Conservation (phyloP, 257 asterid species). For the Lycium ferocissimum region DNA sequence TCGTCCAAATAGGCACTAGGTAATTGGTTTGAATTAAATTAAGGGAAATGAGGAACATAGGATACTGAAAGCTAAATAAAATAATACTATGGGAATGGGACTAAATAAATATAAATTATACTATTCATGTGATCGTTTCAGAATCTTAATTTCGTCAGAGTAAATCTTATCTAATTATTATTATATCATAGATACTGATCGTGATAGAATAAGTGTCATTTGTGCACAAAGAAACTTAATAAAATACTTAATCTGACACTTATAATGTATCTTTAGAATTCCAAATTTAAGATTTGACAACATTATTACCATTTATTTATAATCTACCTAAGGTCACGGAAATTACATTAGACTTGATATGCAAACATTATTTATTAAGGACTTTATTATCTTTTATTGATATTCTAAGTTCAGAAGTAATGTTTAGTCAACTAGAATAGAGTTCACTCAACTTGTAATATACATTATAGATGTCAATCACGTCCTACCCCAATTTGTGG, state of each 20-base stretch:
- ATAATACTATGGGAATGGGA: background rate
- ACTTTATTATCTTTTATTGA: too few relatives aligned
- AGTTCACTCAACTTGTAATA: too few relatives aligned
- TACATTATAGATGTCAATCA: too few relatives aligned
- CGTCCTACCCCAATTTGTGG: too few relatives aligned
- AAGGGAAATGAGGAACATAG: background rate
- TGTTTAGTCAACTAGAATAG: too few relatives aligned
- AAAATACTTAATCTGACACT: background rate
- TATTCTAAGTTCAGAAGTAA: too few relatives aligned
- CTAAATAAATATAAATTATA: constrained; percentile 28
- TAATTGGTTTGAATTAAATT: constrained; percentile 22
- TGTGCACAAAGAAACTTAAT: background rate
- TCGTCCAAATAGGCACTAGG: constrained; percentile 46
- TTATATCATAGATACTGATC: background rate
- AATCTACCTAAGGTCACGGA: too few relatives aligned
- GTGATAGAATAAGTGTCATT: background rate
- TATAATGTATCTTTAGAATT: background rate
- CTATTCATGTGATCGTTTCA: constrained; percentile 45
- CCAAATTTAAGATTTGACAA: background rate
- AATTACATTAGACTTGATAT: too few relatives aligned
- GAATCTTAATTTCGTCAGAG: constrained; percentile 47
- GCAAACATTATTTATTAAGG: too few relatives aligned
- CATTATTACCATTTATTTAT: background rate
- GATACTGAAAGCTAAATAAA: constrained; percentile 11
- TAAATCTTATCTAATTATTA: constrained; percentile 29